phyloP scores from a whole-genome alignment of 2,329 filamentous ascomycete species.

The Epichloe coenophiala region DNA sequence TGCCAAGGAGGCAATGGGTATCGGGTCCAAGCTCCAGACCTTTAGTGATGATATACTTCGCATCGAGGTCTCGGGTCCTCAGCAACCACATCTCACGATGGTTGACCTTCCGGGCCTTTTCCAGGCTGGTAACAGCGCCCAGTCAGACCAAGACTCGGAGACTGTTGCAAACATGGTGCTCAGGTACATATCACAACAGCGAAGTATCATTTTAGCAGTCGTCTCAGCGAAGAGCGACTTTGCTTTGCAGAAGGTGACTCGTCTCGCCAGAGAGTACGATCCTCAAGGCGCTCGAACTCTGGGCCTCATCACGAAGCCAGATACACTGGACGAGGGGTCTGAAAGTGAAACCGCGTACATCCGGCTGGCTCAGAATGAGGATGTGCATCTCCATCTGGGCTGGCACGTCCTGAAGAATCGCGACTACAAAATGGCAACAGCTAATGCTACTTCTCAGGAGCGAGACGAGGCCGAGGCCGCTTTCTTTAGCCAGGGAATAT shows the following conservation, averaged over 20 bases:
- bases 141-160: conserved; percentile 28
- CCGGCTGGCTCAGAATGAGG: conserved; percentile 29
- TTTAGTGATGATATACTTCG: conserved; percentile 33
- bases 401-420: conserved; percentile 40
- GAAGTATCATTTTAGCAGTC: conserved; percentile 48
- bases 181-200: conserved; percentile 40
- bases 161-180: conserved; percentile 33
- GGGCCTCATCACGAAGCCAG: conserved; percentile 44
- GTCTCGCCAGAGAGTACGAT: conserved; percentile 20
- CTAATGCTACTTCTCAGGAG: conserved; percentile 14
- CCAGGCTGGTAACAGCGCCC: conserved; percentile 28
- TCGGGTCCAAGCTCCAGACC: conserved; percentile 19
- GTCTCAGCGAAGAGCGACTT: conserved; percentile 41
- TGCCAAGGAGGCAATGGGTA: conserved; percentile 35
- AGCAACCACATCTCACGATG: conserved; percentile 39
- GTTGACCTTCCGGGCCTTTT: conserved; percentile 47
- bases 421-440: conserved; percentile 19
- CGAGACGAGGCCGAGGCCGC: conserved; percentile 25
- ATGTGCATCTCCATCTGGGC: conserved; percentile 33
- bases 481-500: conserved; percentile 31
- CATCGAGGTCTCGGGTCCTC: conserved; percentile 32
- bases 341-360: conserved; percentile 26
- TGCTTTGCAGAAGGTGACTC: conserved; percentile 42
- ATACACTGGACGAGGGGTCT: conserved; percentile 21
- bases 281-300: conserved; percentile 29